Conservation (phyloP, 2,329 filamentous ascomycete genomes). For the Aaosphaeria pasadenensis region DNA sequence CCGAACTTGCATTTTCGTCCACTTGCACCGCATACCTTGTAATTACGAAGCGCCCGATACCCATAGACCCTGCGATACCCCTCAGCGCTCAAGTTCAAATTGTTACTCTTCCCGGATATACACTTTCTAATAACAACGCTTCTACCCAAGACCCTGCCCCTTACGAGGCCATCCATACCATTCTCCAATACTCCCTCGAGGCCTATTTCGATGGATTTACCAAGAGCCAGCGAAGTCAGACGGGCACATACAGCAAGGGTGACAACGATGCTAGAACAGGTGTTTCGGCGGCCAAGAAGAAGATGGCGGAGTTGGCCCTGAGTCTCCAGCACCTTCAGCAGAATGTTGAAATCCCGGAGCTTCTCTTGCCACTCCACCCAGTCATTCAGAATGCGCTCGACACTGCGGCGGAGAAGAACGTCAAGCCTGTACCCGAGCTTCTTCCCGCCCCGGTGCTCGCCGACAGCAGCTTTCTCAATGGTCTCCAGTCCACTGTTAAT, state of each 20-base stretch:
- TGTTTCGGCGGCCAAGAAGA: conserved; percentile 96
- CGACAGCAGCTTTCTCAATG: conserved; percentile 91
- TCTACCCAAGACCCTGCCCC: conserved; percentile 76
- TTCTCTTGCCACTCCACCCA: conserved; percentile 82
- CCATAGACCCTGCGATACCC: conserved; percentile 79
- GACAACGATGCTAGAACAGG: conserved; percentile 92
- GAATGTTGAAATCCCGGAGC: conserved; percentile 94
- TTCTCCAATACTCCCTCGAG: conserved; percentile 85
- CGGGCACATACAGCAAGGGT: conserved; percentile 63
- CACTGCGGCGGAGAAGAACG: conserved; percentile 65
- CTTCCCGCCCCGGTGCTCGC: conserved; percentile 74
- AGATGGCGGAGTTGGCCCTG: conserved; percentile 89
- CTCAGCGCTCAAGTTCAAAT: conserved; percentile 88
- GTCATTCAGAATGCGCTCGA: conserved; percentile 83
- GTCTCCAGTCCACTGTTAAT: conserved; percentile 88
- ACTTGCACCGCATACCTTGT: conserved; percentile 84
- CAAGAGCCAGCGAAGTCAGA: conserved; percentile 52
- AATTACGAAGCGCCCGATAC: conserved; percentile 83
- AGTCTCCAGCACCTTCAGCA: conserved; percentile 90
- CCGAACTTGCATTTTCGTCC: conserved; percentile 75
- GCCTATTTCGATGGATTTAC: conserved; percentile 98
- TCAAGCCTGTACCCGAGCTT: conserved; percentile 72
- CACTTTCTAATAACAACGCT: conserved; percentile 63
- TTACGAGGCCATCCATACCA: conserved; percentile 87
- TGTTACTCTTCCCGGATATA: conserved; percentile 83